Base-by-base conservation (phyloP, 805 yeast genomes). In the Candida odintsovae region DNA sequence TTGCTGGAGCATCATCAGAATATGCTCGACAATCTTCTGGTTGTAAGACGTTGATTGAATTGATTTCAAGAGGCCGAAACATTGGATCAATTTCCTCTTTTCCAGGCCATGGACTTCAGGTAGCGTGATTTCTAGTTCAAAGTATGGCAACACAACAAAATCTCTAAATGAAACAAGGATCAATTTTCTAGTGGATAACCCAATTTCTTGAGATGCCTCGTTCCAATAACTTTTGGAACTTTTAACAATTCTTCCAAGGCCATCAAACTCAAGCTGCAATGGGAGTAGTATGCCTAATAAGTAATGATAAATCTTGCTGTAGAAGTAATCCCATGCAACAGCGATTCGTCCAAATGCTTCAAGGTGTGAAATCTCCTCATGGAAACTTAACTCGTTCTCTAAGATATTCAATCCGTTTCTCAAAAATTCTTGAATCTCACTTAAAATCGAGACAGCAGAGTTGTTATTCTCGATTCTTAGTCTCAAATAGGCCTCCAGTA, bases 271-370 rank as follows among this genome's bases (percentile, higher is more conserved):
- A 18, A 66, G 56, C 47, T 79, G 81, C 20, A 85, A 56, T 0
- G 90, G 90, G 29, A 81, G 52, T 41, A 84, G 73, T 0, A 80
- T 73, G 0, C 85, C 85, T 49, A 80, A 75, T 18, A 83, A 64
- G 55, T 80, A 80, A 44, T 79, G 80, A 43, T 76, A 71, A 2
- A 80, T 72, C 35, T 74, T 71, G n/a, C 69, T 67, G 51, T 74
- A 77, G 58, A 83, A 83, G 22, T 65, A 65, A 16, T 71, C 72
- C 90, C 90, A 83, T 3, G 79, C 67, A 1, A 70, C 56, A 3
- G 74, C 66, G 9, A 66, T 66, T 56, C 65, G 64, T 45, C 59
- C 64, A 2, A 59, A 50, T 4, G 49, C 46, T n/a, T 41, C 43
- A 18, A 61, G 69, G 19, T 63, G 58, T 13, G 22, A 11, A 8